These are phyloP conservation scores for Dactylellina parvicollis DNA, from an alignment of 2,329 filamentous ascomycete species.

Conservation along the genomic window DNA sequence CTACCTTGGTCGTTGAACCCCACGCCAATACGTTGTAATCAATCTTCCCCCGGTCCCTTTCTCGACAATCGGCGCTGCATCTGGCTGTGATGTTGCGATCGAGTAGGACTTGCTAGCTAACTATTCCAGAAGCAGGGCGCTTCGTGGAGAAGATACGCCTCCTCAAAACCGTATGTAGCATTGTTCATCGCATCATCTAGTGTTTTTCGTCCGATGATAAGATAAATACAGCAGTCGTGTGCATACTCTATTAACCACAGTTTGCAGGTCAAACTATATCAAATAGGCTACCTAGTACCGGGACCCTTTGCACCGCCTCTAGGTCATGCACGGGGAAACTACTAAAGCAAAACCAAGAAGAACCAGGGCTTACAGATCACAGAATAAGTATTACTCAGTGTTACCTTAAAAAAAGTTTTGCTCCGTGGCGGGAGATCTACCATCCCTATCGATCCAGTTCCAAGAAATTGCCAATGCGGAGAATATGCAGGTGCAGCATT, in stretches of 20 bases:
- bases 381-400: too few relatives aligned
- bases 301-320: neutral
- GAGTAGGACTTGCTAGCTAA: conserved; percentile 3
- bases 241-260: neutral
- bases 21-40: neutral
- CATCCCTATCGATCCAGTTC: conserved; percentile 48
- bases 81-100: too few relatives aligned
- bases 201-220: conserved; percentile 40
- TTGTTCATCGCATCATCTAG: conserved; percentile 1
- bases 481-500: conserved; percentile 52
- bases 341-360: neutral
- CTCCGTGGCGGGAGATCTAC: conserved; percentile 49
- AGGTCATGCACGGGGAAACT: conserved; percentile 3
- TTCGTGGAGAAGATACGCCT: neutral
- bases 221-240: conserved; percentile 28
- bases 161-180: conserved; percentile 3
- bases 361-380: too few relatives aligned
- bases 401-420: too few relatives aligned
- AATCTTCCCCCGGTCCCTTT: neutral
- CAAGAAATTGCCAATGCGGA: conserved; percentile 53
- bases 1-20: neutral
- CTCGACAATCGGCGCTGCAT: too few relatives aligned
- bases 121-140: conserved; percentile 18
- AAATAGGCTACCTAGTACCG: neutral
- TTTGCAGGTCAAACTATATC: conserved; percentile 12